Conservation (phyloP, 768 basidiomycete genomes). For the Neoboletus brunneissimus region DNA sequence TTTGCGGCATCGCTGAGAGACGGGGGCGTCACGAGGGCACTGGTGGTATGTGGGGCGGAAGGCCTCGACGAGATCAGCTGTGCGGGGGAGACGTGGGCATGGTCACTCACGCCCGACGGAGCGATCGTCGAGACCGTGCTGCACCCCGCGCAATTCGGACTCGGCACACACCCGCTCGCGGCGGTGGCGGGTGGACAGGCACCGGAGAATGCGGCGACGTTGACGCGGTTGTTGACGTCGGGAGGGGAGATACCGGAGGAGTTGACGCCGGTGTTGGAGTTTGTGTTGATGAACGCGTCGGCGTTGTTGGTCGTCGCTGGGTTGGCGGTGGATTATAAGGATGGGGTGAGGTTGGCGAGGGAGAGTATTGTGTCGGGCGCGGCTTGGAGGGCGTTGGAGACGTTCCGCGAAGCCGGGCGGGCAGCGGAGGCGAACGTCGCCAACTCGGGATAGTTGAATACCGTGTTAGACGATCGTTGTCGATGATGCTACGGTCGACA, state of each 20-base stretch:
- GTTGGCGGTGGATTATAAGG: conserved; percentile 59
- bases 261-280: conserved; percentile 70
- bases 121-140: conserved; percentile 59
- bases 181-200: conserved; percentile 75
- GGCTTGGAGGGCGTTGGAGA: conserved; percentile 57
- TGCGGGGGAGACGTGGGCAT: conserved; percentile 81
- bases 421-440: neutral
- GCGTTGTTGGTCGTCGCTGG: conserved; percentile 87
- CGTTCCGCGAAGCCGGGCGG: conserved; percentile 45
- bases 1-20: conserved; percentile 76
- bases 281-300: conserved; percentile 87
- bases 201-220: conserved; percentile 73
- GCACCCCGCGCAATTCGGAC: conserved; percentile 74
- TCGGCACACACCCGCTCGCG: conserved; percentile 63
- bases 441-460: neutral
- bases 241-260: conserved; percentile 52
- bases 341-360: conserved; percentile 69
- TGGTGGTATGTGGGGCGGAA: conserved; percentile 93
- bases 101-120: conserved; percentile 71
- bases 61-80: conserved; percentile 94
- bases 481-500: too few species aligned
- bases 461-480: too few species aligned
- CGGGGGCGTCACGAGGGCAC: conserved; percentile 74
- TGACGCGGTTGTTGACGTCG: conserved; percentile 60
- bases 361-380: conserved; percentile 56